phyloP scores from a whole-genome alignment of 202 grass and related monocot species.

The Carex sylvatica region DNA sequence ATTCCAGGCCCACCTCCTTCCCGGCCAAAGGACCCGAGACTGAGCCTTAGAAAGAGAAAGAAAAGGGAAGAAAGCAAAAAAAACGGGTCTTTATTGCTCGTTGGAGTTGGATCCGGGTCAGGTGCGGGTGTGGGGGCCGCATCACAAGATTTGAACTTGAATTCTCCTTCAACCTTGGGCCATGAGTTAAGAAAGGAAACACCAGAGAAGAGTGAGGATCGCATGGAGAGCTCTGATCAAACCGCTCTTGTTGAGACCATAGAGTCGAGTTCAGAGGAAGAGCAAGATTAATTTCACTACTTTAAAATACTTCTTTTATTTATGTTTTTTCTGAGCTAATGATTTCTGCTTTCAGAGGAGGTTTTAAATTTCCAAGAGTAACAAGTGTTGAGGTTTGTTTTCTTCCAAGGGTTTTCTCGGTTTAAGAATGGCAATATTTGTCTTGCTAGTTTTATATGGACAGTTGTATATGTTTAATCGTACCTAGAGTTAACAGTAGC shows the following conservation, averaged over 20 bases:
- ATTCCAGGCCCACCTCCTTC: constrained; percentile 54
- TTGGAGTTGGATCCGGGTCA: not conserved
- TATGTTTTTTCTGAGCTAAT: not conserved
- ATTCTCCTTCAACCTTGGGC: not conserved
- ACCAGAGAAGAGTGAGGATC: constrained; percentile 9
- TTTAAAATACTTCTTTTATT: not conserved
- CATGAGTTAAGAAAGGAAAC: constrained; percentile 9
- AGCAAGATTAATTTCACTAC: constrained; percentile 3
- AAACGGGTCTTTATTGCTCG: not conserved
- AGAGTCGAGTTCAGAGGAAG: constrained; percentile 27
- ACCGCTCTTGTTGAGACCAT: not conserved
- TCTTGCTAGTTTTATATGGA: constrained; percentile 9
- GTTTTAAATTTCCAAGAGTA: not conserved
- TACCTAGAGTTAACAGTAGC: not conserved
- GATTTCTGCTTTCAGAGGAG: constrained; percentile 8
- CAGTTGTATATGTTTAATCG: constrained; percentile 12
- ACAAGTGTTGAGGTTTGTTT: constrained; percentile 13
- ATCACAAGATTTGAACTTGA: constrained; percentile 18
- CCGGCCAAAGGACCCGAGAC: constrained; percentile 73
- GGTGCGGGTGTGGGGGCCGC: not conserved
- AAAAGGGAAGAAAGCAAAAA: constrained; percentile 23
- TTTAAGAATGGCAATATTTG: constrained; percentile 2
- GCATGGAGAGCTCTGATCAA: not conserved
- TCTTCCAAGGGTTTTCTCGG: not conserved
- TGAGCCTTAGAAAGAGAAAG: constrained; percentile 61